Conservation (phyloP, 176 grass and related monocot species). For the Carex myosuroides region DNA sequence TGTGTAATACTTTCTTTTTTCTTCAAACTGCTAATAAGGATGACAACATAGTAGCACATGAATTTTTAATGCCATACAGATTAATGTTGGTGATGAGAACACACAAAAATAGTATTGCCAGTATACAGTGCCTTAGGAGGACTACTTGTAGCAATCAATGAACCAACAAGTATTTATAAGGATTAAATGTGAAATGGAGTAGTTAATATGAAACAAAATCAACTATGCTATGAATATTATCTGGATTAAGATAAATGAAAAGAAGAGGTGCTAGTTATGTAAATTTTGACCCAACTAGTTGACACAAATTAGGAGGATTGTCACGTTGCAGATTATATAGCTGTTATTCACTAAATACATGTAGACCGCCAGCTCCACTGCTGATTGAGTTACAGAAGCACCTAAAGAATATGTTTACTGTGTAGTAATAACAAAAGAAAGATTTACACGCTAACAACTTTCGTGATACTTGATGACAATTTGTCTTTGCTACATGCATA, state of each 20-base stretch:
- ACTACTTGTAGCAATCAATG: neutral
- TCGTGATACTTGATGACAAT: neutral
- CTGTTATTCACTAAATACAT: neutral
- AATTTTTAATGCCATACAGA: neutral
- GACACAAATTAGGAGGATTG: neutral
- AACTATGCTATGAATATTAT: neutral
- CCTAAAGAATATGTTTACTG: neutral
- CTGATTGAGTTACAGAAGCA: neutral
- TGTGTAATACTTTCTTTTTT: neutral
- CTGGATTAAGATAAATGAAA: neutral
- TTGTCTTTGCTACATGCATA: neutral
- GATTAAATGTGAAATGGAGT: neutral
- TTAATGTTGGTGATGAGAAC: neutral
- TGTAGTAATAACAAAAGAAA: neutral
- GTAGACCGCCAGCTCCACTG: neutral
- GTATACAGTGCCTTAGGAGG: neutral
- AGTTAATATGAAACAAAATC: neutral
- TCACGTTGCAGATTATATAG: neutral
- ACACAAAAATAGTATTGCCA: neutral
- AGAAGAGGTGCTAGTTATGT: neutral
- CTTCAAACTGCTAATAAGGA: neutral
- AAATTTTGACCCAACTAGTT: neutral
- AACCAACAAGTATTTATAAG: neutral
- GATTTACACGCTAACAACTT: neutral
- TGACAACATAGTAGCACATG: neutral